Evolutionary conservation across 2,329 filamentous ascomycete species (phyloP), one percentile per base, ranked within the genome.

Genomic region (Trematosphaeria pertusa): DNA sequence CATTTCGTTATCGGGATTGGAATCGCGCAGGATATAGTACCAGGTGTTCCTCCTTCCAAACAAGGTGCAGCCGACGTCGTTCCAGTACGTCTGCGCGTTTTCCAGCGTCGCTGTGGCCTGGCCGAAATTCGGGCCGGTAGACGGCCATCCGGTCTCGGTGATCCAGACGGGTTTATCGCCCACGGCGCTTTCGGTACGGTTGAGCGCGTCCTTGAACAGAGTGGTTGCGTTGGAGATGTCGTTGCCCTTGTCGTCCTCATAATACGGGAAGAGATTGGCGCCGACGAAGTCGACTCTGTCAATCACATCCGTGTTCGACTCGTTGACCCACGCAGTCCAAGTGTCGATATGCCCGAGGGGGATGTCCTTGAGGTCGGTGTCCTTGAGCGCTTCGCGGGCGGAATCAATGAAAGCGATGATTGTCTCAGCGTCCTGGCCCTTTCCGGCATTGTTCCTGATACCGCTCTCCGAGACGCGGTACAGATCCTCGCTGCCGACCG

Each of bases 401-500:
- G 64, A 58, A 46, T 69, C 62, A 52, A 72, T 67, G 75, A 91
- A 93, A 46, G 74, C 67, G 58, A 84, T 80, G 39, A 95, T 77
- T 4, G 75, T 78, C 32, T 78, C 75, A 4, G 89, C 86, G 38
- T 79, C 72, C 31, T 81, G 77, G 54, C 90, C 90, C 24, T 81
- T 71, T 45, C 85, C 83, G 42, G 85, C 82, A 3, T 83, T 73
- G 65, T 84, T 83, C 42, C 76, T 73, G 52, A 86, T 80, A 48
- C 88, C 89, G 11, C 80, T 84, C 21, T 82, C 81, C 0, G 89
- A 89, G 73, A 65, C 61, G 8, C 89, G 87, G 80, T 94, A 94
- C 33, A 94, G 48, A 37, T 73, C 70, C 53, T 73, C 70, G 50
- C 62, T 69, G 40, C 70, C 70, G 32, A 73, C 64, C 4, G 67